Base-by-base conservation (phyloP, 352 stramenopile species). In the Saprolegnia parasitica region DNA sequence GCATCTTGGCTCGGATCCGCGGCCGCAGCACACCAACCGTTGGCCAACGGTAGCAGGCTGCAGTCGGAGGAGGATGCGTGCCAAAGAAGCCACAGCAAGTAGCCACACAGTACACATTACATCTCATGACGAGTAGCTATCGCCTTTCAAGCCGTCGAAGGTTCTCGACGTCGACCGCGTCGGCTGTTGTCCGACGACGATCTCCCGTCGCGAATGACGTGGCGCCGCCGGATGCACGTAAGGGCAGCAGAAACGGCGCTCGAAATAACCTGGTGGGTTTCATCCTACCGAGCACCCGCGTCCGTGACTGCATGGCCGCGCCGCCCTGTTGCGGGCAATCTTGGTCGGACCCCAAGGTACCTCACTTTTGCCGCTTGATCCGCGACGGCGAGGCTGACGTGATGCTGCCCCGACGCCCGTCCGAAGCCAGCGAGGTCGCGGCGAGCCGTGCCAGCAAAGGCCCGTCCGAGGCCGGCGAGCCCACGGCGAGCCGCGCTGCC, bases 361-460 rank as follows among this genome's bases (percentile, higher is more conserved):
- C 70, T 47, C 84, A 93, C 71, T 89, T 91, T 24, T 91, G 84
- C 67, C 68, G 81, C 49, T 81, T 87, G 11, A 83, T 91, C 20
- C 24, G 42, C 18, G 42, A 49, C 55, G 75, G 77, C 54, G 23
- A 55, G 18, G 58, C 63, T 23, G 29, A 65, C 49, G 49, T 20
- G 23, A 60, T 57, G 15, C 11, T 29, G 37, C 21, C 61, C 20
- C 13, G 45, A 21, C 4, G 54, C 61, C 11, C 56, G 65, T 10
- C 73, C 67, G 20, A 42, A 42, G 20, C 23, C 45, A 4, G 9
- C 40, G 4, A 9, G 65, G 2, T 16, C 55, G 4, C 0, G n/a
- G 10, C 26, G 52, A 20, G 21, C 45, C 20, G 16, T 49, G 47
- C 50, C n/a, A 40, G 56, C 58, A 8, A 9, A 18, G 37, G 13